Conservation (phyloP, 306 rosid genomes). For the Gynostemma pentaphyllum region DNA sequence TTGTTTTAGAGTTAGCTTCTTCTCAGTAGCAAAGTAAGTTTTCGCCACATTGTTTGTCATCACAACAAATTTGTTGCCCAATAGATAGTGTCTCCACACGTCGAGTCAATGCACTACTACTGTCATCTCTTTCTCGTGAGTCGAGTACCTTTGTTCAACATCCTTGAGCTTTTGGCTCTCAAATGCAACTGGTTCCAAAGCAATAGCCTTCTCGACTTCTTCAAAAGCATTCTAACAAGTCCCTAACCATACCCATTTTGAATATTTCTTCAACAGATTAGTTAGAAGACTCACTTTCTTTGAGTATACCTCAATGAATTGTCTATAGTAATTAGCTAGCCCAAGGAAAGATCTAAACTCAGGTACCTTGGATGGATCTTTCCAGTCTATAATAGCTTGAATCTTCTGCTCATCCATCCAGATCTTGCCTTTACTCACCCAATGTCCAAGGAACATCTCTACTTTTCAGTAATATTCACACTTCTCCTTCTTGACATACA, state of each 20-base stretch:
- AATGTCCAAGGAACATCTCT: not conserved
- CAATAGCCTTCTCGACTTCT: not conserved
- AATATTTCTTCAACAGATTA: not conserved
- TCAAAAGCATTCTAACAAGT: not conserved
- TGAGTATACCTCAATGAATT: not conserved
- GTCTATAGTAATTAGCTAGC: not conserved
- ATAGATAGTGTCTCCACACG: not conserved
- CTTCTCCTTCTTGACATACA: not conserved
- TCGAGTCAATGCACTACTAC: not conserved
- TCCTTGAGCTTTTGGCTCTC: not conserved
- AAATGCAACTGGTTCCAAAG: not conserved
- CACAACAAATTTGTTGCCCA: not conserved
- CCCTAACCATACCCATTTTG: not conserved
- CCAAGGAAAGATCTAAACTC: not conserved
- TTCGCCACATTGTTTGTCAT: not conserved
- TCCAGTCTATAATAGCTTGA: not conserved
- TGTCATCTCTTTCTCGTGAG: not conserved
- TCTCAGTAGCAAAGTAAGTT: not conserved
- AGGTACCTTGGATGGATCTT: not conserved
- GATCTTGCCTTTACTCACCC: not conserved
- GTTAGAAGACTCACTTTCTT: too few species aligned
- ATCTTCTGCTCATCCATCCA: slow-evolving; percentile 2
- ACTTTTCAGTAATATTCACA: not conserved
- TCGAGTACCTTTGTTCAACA: not conserved
- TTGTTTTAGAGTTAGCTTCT: not conserved